Percentiles rank a stretch among this genome's conserved stretches.
Evolutionary conservation across 805 yeast genomes (phyloP).

Genomic region (Candida ficus): DNA sequence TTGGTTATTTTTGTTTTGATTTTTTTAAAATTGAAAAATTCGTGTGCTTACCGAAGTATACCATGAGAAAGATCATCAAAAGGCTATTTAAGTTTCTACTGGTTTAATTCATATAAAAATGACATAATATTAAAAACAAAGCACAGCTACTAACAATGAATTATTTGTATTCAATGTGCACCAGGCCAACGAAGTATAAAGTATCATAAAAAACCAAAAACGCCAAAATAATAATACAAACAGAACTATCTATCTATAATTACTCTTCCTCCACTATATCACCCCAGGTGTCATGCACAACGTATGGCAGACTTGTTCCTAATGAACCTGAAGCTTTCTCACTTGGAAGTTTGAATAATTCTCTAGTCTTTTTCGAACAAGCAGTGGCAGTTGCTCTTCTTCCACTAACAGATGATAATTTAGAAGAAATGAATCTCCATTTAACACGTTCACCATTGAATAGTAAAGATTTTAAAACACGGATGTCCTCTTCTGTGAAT

Average conservation of each 20-base stretch:
- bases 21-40: too few relatives aligned
- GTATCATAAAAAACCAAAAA: neutral
- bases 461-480: slow-evolving; percentile 41
- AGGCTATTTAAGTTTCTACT: too few relatives aligned
- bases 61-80: too few relatives aligned
- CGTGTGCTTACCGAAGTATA: too few relatives aligned
- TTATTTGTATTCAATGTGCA: too few relatives aligned
- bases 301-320: slow-evolving; percentile 51
- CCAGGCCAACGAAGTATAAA: too few relatives aligned
- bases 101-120: too few relatives aligned
- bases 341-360: slow-evolving; percentile 49
- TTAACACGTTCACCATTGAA: slow-evolving; percentile 50
- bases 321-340: slow-evolving; percentile 34
- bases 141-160: too few relatives aligned
- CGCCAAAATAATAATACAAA: neutral
- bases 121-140: too few relatives aligned
- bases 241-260: neutral
- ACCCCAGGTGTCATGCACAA: slow-evolving; percentile 46
- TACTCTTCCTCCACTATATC: slow-evolving; percentile 24
- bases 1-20: neutral
- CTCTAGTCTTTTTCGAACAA: slow-evolving; percentile 50
- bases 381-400: slow-evolving; percentile 41
- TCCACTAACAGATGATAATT: slow-evolving; percentile 32
- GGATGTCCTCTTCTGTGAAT: slow-evolving; percentile 37
- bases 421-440: slow-evolving; percentile 50